These are phyloP conservation scores for Zymoseptoria ardabiliae DNA, from an alignment of 2,329 filamentous ascomycete genomes.

Conservation along the genomic window DNA sequence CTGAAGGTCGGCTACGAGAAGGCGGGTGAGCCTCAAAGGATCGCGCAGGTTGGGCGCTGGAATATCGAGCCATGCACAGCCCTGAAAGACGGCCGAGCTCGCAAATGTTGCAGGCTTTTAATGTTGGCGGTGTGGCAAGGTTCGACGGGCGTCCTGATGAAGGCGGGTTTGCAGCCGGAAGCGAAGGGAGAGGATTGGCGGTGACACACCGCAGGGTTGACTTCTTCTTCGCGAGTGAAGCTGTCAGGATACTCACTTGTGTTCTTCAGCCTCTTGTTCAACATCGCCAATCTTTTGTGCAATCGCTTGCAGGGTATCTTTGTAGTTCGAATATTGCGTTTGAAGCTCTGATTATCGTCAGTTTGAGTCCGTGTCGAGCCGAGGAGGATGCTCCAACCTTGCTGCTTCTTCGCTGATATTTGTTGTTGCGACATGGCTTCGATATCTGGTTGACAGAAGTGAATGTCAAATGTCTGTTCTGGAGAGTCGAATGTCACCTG, in stretches of 20 bases:
- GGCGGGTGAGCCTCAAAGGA: neutral
- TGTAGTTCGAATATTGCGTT: slow-evolving; percentile 69
- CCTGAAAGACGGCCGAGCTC: neutral
- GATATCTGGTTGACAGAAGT: neutral
- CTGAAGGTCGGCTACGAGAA: neutral
- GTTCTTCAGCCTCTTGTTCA: slow-evolving; percentile 93
- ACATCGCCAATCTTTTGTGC: slow-evolving; percentile 96
- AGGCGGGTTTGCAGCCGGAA: neutral
- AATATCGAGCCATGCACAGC: neutral
- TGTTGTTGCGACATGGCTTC: slow-evolving; percentile 42
- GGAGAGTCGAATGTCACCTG: neutral
- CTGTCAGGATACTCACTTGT: slow-evolving; percentile 60
- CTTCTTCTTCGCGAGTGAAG: neutral
- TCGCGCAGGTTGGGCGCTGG: neutral
- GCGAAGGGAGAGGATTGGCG: slow-evolving; percentile 15
- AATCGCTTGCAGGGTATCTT: slow-evolving; percentile 75
- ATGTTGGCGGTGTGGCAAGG: slow-evolving; percentile 31
- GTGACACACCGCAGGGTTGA: slow-evolving; percentile 22
- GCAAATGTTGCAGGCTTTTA: neutral
- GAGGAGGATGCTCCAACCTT: slow-evolving; percentile 46
- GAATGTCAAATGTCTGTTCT: too few species aligned
- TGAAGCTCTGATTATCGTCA: slow-evolving; percentile 58
- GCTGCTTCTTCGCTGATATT: slow-evolving; percentile 61
- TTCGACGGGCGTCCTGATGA: slow-evolving; percentile 11
- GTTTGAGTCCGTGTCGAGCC: neutral